These are phyloP conservation scores for Russula virescens DNA, from an alignment of 768 basidiomycete species.

Conservation along the genomic window DNA sequence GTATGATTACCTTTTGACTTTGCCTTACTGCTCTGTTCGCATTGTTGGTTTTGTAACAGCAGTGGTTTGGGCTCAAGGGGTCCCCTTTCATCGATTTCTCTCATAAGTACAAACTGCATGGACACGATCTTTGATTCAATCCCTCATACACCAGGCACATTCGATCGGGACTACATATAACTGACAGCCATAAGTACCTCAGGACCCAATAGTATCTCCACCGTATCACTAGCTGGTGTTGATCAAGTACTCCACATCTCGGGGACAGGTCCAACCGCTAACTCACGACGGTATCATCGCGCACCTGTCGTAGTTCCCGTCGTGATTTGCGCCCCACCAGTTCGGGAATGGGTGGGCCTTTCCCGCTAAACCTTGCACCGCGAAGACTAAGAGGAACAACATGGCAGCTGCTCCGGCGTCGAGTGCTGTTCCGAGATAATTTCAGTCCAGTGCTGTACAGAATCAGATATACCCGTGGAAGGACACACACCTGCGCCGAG, in stretches of 20 bases:
- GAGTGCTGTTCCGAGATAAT: constrained; percentile 33
- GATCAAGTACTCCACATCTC: not conserved
- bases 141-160: too few species aligned
- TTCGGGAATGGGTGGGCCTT: constrained; percentile 44
- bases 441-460: constrained; percentile 17
- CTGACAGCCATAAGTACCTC: too few species aligned
- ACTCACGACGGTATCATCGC: not conserved
- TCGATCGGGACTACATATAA: too few species aligned
- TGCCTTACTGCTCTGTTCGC: too few species aligned
- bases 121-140: too few species aligned
- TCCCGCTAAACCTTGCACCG: constrained; percentile 43
- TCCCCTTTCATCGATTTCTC: too few species aligned
- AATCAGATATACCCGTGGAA: not conserved
- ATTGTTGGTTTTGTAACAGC: too few species aligned
- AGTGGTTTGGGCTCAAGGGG: too few species aligned
- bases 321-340: constrained; percentile 55
- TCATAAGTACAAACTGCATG: too few species aligned
- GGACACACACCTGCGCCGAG: constrained; percentile 31
- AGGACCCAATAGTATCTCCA: too few species aligned
- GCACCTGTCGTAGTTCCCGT: constrained; percentile 35
- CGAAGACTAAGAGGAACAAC: constrained; percentile 32
- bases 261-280: not conserved
- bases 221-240: not conserved
- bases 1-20: too few species aligned
- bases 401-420: constrained; percentile 46